phyloP scores from a whole-genome alignment of 2,329 filamentous ascomycete genomes.

The Endocalyx cinctus region DNA sequence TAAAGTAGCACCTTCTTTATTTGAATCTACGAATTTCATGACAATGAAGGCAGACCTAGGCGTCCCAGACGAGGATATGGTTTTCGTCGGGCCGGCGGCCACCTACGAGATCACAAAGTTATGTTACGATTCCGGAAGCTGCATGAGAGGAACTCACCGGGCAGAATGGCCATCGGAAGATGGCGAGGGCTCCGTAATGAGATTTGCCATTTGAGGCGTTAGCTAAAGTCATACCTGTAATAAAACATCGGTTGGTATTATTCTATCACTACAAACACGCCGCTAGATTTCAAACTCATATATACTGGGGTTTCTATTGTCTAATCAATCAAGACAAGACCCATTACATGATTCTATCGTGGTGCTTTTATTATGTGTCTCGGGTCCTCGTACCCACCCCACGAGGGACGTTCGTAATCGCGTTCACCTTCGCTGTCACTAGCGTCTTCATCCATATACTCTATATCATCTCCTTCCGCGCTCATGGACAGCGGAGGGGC shows the following conservation, averaged over 20 bases:
- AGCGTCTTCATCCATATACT: constrained; percentile 16
- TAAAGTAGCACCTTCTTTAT: constrained; percentile 18
- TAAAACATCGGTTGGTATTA: constrained; percentile 3
- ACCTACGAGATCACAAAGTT: constrained; percentile 23
- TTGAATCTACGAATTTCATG: constrained; percentile 18
- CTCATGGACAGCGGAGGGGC: no score
- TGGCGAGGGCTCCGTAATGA: no score
- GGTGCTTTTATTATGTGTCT: constrained; percentile 13
- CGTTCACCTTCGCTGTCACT: constrained; percentile 11
- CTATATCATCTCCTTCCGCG: constrained; percentile 6
- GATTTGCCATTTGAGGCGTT: constrained; percentile 2
- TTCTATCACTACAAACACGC: no score
- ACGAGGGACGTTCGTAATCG: constrained; percentile 12
- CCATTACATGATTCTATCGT: constrained; percentile 1
- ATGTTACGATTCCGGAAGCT: constrained; percentile 24
- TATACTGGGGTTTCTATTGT: no score
- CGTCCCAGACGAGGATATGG: constrained; percentile 22
- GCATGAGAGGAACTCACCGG: constrained; percentile 21
- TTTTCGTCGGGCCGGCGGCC: constrained; percentile 24
- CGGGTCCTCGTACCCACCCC: constrained; percentile 11
- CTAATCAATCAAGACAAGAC: constrained; percentile 1
- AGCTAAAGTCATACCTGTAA: constrained; percentile 6
- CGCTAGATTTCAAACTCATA: no score
- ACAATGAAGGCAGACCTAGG: constrained; percentile 22
- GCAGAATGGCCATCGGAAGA: constrained; percentile 19